Conservation (phyloP, 163 green algal genomes). For the Scenedesmus sp. region DNA sequence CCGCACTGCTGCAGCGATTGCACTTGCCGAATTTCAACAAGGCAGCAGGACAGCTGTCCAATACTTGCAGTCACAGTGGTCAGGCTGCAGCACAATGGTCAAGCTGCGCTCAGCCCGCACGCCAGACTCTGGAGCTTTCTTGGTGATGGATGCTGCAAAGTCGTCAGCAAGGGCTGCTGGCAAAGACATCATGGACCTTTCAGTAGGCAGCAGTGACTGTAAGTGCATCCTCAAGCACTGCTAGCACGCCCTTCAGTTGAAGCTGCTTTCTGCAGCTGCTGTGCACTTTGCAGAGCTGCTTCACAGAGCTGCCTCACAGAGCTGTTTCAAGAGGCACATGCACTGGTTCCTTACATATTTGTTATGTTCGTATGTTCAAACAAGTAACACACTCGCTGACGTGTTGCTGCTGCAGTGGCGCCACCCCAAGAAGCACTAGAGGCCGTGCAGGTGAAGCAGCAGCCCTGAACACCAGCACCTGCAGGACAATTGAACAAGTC, state of each 20-base stretch:
- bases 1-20: background rate
- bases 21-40: background rate
- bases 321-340: no score
- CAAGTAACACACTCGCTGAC: conserved; percentile 16
- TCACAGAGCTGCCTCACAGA: background rate
- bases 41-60: conserved; percentile 8
- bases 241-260: background rate
- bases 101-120: conserved; percentile 48
- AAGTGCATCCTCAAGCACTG: background rate
- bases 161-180: conserved; percentile 2
- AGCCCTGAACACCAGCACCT: background rate
- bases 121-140: conserved; percentile 53
- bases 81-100: background rate
- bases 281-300: background rate
- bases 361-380: no score
- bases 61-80: background rate
- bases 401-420: conserved; percentile 27
- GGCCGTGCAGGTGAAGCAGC: conserved; percentile 28
- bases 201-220: conserved; percentile 52
- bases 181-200: conserved; percentile 59
- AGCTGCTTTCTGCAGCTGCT: background rate
- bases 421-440: conserved; percentile 62
- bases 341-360: no score
- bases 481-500: no score
- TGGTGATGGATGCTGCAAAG: conserved; percentile 62